These are phyloP conservation scores for Triticum aestivum DNA, from an alignment of 176 grass and related monocot genomes.

Conservation along the genomic window IWGSC_CS_RefSeq_v2.1 NC_057813.1:58252493-58252992, in stretches of 20 bases:
- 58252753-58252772: background rate
- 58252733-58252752: background rate
- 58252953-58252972: too few relatives aligned
- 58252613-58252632: background rate
- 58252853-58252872: too few relatives aligned
- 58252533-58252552: too few relatives aligned
- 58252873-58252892: too few relatives aligned
- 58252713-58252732: background rate
- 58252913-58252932: too few relatives aligned
- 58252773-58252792: background rate
- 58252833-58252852: background rate
- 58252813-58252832: background rate
- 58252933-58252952: too few relatives aligned
- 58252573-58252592: background rate
- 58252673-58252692: background rate
- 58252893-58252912: too few relatives aligned
- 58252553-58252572: background rate
- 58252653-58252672: background rate
- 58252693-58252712: background rate
- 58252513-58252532: too few relatives aligned
- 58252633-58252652: background rate
- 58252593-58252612: background rate
- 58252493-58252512: too few relatives aligned
- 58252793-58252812: conserved; percentile 19
- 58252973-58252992: too few relatives aligned